These are phyloP conservation scores for Pseudopyricularia cyperi DNA, from an alignment of 2,329 filamentous ascomycete species.

Conservation along the genomic window DNA sequence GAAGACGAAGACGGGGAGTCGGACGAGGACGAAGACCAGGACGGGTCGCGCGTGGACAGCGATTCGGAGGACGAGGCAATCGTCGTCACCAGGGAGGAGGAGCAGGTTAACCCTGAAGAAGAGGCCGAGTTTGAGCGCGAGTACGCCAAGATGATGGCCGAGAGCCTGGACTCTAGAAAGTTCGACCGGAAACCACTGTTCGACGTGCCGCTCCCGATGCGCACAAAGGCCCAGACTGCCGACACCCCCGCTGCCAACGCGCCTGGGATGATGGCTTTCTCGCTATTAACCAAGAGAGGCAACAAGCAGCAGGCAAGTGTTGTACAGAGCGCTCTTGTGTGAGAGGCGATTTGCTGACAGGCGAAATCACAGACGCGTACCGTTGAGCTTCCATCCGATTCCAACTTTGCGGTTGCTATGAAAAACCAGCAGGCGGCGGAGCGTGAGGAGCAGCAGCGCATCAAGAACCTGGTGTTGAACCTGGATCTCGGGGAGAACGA, in stretches of 20 bases:
- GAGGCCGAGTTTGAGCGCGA: slow-evolving; percentile 97
- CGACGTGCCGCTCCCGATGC: slow-evolving; percentile 93
- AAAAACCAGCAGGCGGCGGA: slow-evolving; percentile 90
- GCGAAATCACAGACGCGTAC: slow-evolving; percentile 57
- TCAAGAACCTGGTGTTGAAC: slow-evolving; percentile 95
- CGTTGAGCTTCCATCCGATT: slow-evolving; percentile 81
- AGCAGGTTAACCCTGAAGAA: slow-evolving; percentile 80
- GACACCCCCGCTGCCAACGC: not conserved
- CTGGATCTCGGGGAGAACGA: slow-evolving; percentile 84
- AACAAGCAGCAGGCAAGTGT: slow-evolving; percentile 75
- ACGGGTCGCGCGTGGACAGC: slow-evolving; percentile 38
- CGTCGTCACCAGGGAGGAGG: slow-evolving; percentile 80
- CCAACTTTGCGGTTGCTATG: slow-evolving; percentile 91
- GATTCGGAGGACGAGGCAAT: slow-evolving; percentile 79
- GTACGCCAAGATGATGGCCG: slow-evolving; percentile 96
- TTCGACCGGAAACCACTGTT: slow-evolving; percentile 92
- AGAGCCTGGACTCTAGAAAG: slow-evolving; percentile 89
- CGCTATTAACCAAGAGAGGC: slow-evolving; percentile 86
- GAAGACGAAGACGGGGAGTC: slow-evolving; percentile 43
- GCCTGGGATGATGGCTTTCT: slow-evolving; percentile 84
- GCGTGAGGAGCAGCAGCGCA: slow-evolving; percentile 90
- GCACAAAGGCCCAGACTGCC: slow-evolving; percentile 35
- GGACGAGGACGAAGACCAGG: slow-evolving; percentile 40
- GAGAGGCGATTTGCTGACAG: not conserved
- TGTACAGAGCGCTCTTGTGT: too few relatives aligned